Percentiles rank a stretch among this genome's conserved stretches.
Evolutionary conservation across 176 grass and related monocot species (phyloP).

Genomic region (Aegilops umbellulata): DNA sequence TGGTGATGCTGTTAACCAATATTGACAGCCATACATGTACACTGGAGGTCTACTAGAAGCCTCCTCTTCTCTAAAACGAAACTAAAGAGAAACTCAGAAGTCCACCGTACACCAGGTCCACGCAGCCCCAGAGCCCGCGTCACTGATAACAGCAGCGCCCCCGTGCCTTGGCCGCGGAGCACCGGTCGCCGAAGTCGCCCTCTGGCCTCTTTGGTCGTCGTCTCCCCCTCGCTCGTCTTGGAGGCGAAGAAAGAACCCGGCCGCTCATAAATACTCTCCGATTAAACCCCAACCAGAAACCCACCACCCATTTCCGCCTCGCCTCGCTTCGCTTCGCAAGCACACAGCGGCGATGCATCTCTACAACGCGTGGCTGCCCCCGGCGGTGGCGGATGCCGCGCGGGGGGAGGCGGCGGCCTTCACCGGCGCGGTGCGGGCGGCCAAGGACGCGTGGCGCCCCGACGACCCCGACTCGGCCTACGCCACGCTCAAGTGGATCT

Average conservation of each 20-base stretch:
- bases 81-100: neutral
- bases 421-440: constrained; percentile 49
- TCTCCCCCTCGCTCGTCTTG: constrained; percentile 39
- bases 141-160: neutral
- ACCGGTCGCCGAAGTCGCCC: constrained; percentile 11
- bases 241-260: constrained; percentile 52
- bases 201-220: constrained; percentile 5
- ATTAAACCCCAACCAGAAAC: constrained; percentile 21
- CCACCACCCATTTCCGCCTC: neutral
- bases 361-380: constrained; percentile 96
- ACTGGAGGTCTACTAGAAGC: too few relatives aligned
- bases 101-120: constrained; percentile 11
- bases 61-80: too few relatives aligned
- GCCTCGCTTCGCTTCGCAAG: neutral
- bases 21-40: too few relatives aligned
- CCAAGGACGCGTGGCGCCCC: constrained; percentile 53
- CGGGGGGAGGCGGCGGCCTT: constrained; percentile 61
- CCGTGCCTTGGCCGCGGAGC: neutral
- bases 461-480: constrained; percentile 70
- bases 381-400: constrained; percentile 57
- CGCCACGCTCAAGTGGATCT: constrained; percentile 95
- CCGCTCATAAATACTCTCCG: constrained; percentile 14
- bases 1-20: too few relatives aligned
- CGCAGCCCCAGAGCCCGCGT: neutral
- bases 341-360: constrained; percentile 64